phyloP scores from a whole-genome alignment of 1,284 basidiomycete genomes.

The Ganoderma leucocontextum region DNA sequence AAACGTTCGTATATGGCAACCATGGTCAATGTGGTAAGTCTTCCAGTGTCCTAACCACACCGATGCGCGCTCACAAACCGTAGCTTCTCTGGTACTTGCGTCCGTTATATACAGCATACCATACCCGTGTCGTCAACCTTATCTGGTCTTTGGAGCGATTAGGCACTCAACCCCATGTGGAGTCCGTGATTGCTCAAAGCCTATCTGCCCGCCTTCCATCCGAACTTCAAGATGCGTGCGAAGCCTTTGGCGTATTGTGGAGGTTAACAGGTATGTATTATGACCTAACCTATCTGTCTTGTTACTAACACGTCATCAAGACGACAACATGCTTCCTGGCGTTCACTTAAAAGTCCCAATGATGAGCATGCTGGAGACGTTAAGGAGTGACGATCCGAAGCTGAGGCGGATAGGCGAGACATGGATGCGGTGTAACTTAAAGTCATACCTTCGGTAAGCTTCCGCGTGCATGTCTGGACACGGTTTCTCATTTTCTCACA shows the following conservation, averaged over 20 bases:
- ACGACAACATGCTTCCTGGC: constrained; percentile 84
- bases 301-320: constrained; percentile 48
- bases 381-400: constrained; percentile 79
- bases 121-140: constrained; percentile 85
- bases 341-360: constrained; percentile 86
- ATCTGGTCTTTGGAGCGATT: constrained; percentile 85
- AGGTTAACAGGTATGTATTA: constrained; percentile 76
- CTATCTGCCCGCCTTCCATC: constrained; percentile 62
- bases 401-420: constrained; percentile 86
- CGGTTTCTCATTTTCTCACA: constrained; percentile 41
- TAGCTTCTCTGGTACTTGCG: constrained; percentile 83
- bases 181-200: constrained; percentile 79
- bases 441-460: constrained; percentile 84
- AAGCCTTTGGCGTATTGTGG: constrained; percentile 95
- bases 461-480: constrained; percentile 8
- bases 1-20: constrained; percentile 63
- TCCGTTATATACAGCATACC: constrained; percentile 74
- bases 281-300: background rate
- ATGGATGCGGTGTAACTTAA: constrained; percentile 95
- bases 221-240: constrained; percentile 71
- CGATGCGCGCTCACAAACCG: background rate
- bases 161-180: constrained; percentile 70
- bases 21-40: constrained; percentile 55
- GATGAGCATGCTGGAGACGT: constrained; percentile 86
- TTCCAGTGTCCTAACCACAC: no score